Conservation (phyloP, 129 eudicot genomes). For the Flaveria bidentis region DNA sequence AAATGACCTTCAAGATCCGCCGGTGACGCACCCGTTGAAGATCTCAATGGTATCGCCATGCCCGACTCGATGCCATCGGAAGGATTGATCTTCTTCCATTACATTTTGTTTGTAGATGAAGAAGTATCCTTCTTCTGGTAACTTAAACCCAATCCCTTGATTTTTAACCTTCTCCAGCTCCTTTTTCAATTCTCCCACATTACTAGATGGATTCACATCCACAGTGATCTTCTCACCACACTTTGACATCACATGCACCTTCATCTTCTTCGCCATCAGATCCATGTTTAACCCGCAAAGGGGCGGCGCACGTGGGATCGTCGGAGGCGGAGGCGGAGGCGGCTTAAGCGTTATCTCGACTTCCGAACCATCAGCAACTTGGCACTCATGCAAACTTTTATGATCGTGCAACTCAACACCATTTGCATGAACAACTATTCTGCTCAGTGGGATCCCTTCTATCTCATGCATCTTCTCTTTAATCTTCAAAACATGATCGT, state of each 20-base stretch:
- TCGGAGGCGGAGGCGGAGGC: slow-evolving; percentile 13
- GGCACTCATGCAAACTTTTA: slow-evolving; percentile 41
- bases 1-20: slow-evolving; percentile 42
- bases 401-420: slow-evolving; percentile 61
- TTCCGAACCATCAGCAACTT: slow-evolving; percentile 52
- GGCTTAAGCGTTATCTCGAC: slow-evolving; percentile 40
- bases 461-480: slow-evolving; percentile 56
- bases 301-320: background rate
- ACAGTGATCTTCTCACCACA: slow-evolving; percentile 53
- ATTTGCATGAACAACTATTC: slow-evolving; percentile 32
- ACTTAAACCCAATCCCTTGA: slow-evolving; percentile 36
- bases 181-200: slow-evolving; percentile 52
- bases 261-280: slow-evolving; percentile 40
- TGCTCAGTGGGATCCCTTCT: slow-evolving; percentile 39
- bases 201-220: slow-evolving; percentile 53
- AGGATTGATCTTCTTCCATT: slow-evolving; percentile 72
- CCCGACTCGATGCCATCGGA: slow-evolving; percentile 65
- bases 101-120: slow-evolving; percentile 73
- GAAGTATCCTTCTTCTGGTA: slow-evolving; percentile 75
- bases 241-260: slow-evolving; percentile 47
- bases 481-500: slow-evolving; percentile 40
- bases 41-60: slow-evolving; percentile 72
- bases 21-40: slow-evolving; percentile 65
- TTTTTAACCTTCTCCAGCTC: slow-evolving; percentile 50
- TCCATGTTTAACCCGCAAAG: slow-evolving; percentile 22